phyloP scores from a whole-genome alignment of 768 basidiomycete genomes.

The Butyriboletus loyo region DNA sequence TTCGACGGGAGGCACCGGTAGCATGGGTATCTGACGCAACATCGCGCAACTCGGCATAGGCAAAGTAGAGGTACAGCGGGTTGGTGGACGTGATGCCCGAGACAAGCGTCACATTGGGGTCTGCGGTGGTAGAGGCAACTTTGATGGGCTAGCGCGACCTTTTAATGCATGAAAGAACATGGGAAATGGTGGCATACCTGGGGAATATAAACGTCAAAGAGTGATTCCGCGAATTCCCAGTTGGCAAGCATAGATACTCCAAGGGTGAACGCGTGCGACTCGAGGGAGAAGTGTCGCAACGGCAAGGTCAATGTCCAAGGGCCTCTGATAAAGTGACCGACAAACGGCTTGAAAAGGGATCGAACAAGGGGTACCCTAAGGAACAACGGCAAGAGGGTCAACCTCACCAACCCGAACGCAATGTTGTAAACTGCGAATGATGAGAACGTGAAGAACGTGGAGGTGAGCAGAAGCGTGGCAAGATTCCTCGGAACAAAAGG shows the following conservation, averaged over 20 bases:
- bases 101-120: conserved; percentile 55
- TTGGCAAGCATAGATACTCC: conserved; percentile 48
- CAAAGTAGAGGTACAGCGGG: conserved; percentile 55
- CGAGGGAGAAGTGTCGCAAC: conserved; percentile 41
- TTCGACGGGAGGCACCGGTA: conserved; percentile 43
- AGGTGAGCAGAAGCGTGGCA: conserved; percentile 32
- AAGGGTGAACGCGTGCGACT: conserved; percentile 49
- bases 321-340: conserved; percentile 59
- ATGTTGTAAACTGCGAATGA: conserved; percentile 40
- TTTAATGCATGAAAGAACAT: conserved; percentile 1
- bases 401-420: conserved; percentile 45
- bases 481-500: conserved; percentile 22
- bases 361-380: conserved; percentile 54
- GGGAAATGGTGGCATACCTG: conserved; percentile 39
- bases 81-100: conserved; percentile 61
- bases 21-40: conserved; percentile 46
- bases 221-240: conserved; percentile 62
- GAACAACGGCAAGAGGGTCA: conserved; percentile 48
- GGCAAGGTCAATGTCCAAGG: conserved; percentile 54
- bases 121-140: conserved; percentile 43
- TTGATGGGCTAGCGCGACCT: conserved; percentile 41
- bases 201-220: conserved; percentile 59
- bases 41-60: conserved; percentile 59
- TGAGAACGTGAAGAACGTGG: conserved; percentile 39
- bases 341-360: conserved; percentile 53